Conservation (phyloP, 495 filamentous ascomycete genomes). For the Staphylotrichum longicolle region DNA sequence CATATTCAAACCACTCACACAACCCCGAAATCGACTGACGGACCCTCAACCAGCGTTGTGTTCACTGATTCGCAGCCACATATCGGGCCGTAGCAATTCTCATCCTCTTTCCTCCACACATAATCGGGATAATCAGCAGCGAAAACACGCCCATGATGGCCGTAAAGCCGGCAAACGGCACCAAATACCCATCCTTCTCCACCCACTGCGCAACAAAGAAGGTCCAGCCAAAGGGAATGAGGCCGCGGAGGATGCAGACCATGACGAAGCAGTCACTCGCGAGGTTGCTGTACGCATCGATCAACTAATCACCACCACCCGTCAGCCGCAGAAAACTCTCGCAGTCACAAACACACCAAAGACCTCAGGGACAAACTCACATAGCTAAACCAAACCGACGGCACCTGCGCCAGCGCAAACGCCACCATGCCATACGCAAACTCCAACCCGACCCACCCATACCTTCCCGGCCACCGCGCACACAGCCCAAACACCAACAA, state of each 20-base stretch:
- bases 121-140: constrained; percentile 28
- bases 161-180: constrained; percentile 32
- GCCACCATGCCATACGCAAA: constrained; percentile 34
- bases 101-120: constrained; percentile 33
- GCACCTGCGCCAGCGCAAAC: constrained; percentile 34
- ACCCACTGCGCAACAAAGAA: constrained; percentile 34
- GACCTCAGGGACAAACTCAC: constrained; percentile 21
- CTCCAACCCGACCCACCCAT: constrained; percentile 34
- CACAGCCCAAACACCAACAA: constrained; percentile 37
- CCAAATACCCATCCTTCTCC: constrained; percentile 23
- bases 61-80: constrained; percentile 30
- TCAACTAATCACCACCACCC: constrained; percentile 23
- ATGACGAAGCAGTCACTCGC: constrained; percentile 39
- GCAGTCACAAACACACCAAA: neutral
- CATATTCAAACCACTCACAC: no score
- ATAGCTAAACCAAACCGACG: constrained; percentile 35
- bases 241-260: constrained; percentile 32
- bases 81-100: constrained; percentile 33
- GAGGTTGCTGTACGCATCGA: constrained; percentile 34
- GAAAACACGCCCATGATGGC: constrained; percentile 32
- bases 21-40: no score
- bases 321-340: no score
- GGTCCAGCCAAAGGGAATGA: constrained; percentile 35
- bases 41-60: no score
- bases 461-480: constrained; percentile 22